Base-by-base conservation (phyloP, 1,284 basidiomycete species). In the Cutaneotrichosporon sp. region DNA sequence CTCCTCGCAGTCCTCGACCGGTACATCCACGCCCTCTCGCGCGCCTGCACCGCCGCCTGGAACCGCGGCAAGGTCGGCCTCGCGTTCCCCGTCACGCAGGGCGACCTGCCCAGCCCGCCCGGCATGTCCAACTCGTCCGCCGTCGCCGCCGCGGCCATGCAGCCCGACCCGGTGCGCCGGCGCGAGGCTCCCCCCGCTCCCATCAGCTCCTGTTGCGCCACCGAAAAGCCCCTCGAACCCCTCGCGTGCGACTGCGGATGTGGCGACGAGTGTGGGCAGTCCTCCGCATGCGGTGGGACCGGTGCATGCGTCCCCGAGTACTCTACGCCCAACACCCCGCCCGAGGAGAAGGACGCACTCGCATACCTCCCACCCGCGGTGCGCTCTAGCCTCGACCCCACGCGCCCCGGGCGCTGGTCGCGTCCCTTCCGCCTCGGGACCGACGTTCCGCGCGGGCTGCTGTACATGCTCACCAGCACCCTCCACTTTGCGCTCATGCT, bases 1-100 rank as follows among this genome's bases (percentile, higher is more conserved):
- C 49, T 87, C 25, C 79, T 92, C 31, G 85, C 86, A 7, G 72
- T 91, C 6, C 77, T 89, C 36, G 89, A 91, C 60, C 82, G 90
- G 61, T 87, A 84, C 78, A 72, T 92, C 42, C 77, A 84, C 14
- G 86, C 86, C 0, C 79, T 83, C 60, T 82, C 87, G 27, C 77
- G 82, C 22, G 74, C 81, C 11, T 80, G 85, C 59, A 84, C 87
- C 65, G 74, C 72, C 1, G 80, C 82, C 33, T 92, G 90, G 90
- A 79, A 46, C 7, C 22, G 53, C 7, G 64, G 64, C 2, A 20
- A 38, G 20, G 60, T 66, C 13, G 56, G 63, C 16, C 58, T 62
- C 42, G 27, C 49, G 18, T 42, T 60, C 10, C 64, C 64, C 42
- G 52, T 52, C 1, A 25, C 64, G 6, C 8, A 43, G n/a, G 64